phyloP scores from a whole-genome alignment of 805 yeast genomes.

The Yamadazyma phyllophila region DNA sequence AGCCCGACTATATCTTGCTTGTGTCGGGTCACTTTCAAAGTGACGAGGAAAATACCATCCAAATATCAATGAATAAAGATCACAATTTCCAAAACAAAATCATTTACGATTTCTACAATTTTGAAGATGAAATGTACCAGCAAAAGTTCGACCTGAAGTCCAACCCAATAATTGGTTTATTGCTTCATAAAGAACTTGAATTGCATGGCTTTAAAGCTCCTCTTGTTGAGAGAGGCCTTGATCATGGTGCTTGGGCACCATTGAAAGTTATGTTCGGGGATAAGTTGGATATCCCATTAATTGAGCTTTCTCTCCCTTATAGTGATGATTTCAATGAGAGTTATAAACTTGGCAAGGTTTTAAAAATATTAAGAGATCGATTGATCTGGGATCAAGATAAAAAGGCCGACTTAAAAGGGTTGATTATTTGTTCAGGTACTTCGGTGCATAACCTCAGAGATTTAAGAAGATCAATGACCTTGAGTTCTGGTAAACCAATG shows the following conservation, averaged over 20 bases:
- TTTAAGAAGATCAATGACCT: slow-evolving; percentile 25
- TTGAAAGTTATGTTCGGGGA: slow-evolving; percentile 62
- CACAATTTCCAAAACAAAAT: slow-evolving; percentile 42
- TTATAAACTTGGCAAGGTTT: slow-evolving; percentile 54
- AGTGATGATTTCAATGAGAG: slow-evolving; percentile 40
- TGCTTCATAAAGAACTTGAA: slow-evolving; percentile 41
- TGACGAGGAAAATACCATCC: slow-evolving; percentile 36
- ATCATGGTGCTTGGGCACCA: slow-evolving; percentile 85
- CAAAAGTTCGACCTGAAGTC: slow-evolving; percentile 58
- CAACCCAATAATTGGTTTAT: slow-evolving; percentile 41
- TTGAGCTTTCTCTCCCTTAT: slow-evolving; percentile 49
- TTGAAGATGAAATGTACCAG: slow-evolving; percentile 61
- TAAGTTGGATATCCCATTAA: slow-evolving; percentile 44
- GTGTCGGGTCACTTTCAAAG: slow-evolving; percentile 83
- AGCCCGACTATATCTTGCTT: slow-evolving; percentile 65
- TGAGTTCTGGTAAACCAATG: slow-evolving; percentile 17
- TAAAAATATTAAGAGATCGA: slow-evolving; percentile 50
- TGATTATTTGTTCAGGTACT: slow-evolving; percentile 71
- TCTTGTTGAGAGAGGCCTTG: slow-evolving; percentile 61
- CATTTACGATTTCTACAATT: slow-evolving; percentile 74
- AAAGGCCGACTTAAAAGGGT: slow-evolving; percentile 26
- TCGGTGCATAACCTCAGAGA: slow-evolving; percentile 74
- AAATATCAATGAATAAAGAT: slow-evolving; percentile 35
- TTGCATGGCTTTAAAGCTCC: slow-evolving; percentile 44
- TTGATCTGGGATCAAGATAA: slow-evolving; percentile 29